A percentile compares a stretch with the other conserved stretches of the same genome.
These are phyloP conservation scores for Pseudomonodictys pantanalensis DNA, from an alignment of 495 filamentous ascomycete species.

Conservation along the genomic window DNA sequence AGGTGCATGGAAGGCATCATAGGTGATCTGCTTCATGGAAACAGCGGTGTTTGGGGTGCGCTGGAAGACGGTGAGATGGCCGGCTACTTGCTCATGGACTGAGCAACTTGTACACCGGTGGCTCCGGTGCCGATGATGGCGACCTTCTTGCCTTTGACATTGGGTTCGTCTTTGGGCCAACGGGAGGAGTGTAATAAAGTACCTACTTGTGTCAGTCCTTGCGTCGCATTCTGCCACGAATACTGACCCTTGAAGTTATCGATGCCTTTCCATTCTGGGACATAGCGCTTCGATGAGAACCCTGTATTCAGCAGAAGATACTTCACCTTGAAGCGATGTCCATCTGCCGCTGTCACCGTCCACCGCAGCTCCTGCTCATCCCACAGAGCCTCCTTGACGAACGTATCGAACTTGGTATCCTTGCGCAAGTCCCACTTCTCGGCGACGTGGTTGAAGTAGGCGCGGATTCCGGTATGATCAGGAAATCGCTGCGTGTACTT, in stretches of 20 bases:
- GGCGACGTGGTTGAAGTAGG: conserved; percentile 10
- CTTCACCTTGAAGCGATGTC: neutral
- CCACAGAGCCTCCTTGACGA: conserved; percentile 4
- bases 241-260: conserved; percentile 16
- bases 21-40: conserved; percentile 6
- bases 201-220: no score
- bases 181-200: conserved; percentile 14
- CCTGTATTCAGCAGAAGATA: conserved; percentile 4
- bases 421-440: conserved; percentile 2
- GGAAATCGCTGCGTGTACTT: conserved; percentile 10
- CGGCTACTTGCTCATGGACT: conserved; percentile 1
- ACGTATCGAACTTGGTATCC: conserved; percentile 11
- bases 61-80: conserved; percentile 9
- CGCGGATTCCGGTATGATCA: conserved; percentile 4
- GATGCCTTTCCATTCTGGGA: conserved; percentile 1
- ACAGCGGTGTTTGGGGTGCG: conserved; percentile 7
- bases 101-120: conserved; percentile 10
- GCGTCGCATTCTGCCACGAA: no score
- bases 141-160: conserved; percentile 6
- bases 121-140: conserved; percentile 24
- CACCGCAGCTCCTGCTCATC: neutral
- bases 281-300: conserved; percentile 9
- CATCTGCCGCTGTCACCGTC: neutral
- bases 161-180: conserved; percentile 15
- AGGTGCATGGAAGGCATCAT: no score